These are phyloP conservation scores for Chlorella sorokiniana DNA, from an alignment of 139 green algal genomes.

Conservation along the genomic window DNA sequence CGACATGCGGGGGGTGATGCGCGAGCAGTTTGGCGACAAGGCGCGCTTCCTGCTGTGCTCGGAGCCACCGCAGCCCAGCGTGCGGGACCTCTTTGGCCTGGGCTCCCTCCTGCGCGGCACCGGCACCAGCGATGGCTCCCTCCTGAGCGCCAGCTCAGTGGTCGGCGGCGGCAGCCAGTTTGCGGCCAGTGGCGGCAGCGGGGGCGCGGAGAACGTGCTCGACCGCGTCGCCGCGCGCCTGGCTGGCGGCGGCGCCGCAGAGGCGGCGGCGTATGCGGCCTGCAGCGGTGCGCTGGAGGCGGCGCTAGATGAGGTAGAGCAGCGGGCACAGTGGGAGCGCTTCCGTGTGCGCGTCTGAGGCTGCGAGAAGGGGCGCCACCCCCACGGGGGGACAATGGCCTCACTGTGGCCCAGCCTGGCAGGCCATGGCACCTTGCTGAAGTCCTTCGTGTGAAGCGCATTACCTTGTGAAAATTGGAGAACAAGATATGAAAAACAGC, in stretches of 20 bases:
- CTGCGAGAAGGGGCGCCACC: too few relatives aligned
- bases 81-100: slow-evolving; percentile 31
- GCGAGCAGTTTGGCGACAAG: slow-evolving; percentile 40
- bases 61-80: slow-evolving; percentile 16
- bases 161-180: not conserved
- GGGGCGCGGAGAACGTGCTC: not conserved
- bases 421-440: too few relatives aligned
- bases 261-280: slow-evolving; percentile 15
- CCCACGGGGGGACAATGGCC: not conserved
- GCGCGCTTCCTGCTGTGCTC: slow-evolving; percentile 44
- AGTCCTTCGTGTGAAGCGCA: too few relatives aligned
- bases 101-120: not conserved
- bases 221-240: not conserved
- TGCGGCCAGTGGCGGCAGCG: not conserved
- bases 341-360: slow-evolving; percentile 11
- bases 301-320: slow-evolving; percentile 35
- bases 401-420: too few relatives aligned
- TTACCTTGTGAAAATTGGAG: too few relatives aligned
- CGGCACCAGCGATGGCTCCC: not conserved
- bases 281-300: slow-evolving; percentile 5
- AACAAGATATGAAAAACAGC: too few relatives aligned
- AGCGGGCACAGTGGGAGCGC: slow-evolving; percentile 37
- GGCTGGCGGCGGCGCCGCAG: not conserved
- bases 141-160: not conserved
- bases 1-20: slow-evolving; percentile 35